Conservation (phyloP, 176 grass and related monocot genomes). For the Musa beccarii region DNA sequence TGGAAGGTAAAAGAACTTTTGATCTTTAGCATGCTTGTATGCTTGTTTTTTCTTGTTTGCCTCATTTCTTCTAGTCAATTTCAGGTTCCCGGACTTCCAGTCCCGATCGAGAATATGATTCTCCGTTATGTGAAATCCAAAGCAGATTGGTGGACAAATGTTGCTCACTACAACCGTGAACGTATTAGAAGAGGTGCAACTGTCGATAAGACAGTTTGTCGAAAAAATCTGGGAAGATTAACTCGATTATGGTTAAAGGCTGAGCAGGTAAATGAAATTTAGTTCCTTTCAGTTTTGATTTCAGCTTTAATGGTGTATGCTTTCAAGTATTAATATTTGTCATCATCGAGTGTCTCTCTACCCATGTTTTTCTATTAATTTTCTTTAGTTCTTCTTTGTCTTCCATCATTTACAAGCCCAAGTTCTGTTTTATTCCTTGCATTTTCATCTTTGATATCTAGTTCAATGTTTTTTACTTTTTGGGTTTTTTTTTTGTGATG, state of each 20-base stretch:
- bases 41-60: not conserved
- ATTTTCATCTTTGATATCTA: too few relatives aligned
- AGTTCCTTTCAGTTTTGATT: not conserved
- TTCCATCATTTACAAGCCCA: not conserved
- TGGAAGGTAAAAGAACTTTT: slow-evolving; percentile 52
- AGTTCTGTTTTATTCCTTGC: not conserved
- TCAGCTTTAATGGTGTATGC: not conserved
- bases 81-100: slow-evolving; percentile 77
- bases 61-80: not conserved
- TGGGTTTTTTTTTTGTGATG: not conserved
- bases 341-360: not conserved
- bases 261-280: slow-evolving; percentile 40
- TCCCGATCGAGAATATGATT: slow-evolving; percentile 97
- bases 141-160: slow-evolving; percentile 99
- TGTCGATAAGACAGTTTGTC: slow-evolving; percentile 94
- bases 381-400: not conserved
- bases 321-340: not conserved
- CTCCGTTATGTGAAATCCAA: slow-evolving; percentile 98
- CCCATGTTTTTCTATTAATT: not conserved
- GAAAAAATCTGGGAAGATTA: slow-evolving; percentile 92
- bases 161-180: slow-evolving; percentile 96
- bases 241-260: slow-evolving; percentile 96
- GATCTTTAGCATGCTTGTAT: not conserved
- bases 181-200: slow-evolving; percentile 96
- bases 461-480: not conserved